Evolutionary conservation across 1,139 yeast genomes (phyloP).

Genomic region (Chernovozyma aurita): DNA sequence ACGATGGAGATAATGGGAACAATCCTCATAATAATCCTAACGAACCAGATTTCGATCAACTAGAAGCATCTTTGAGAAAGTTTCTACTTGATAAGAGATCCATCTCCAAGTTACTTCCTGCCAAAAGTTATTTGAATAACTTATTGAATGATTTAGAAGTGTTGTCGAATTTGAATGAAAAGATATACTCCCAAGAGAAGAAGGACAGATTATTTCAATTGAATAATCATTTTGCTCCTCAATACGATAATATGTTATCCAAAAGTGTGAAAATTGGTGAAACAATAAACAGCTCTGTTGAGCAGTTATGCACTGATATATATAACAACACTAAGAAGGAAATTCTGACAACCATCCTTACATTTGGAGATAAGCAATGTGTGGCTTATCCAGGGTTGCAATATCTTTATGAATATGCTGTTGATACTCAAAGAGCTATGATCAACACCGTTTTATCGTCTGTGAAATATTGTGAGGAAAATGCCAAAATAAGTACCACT

Average conservation of each 20-base stretch:
- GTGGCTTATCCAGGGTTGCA: conserved; percentile 59
- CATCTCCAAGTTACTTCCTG: conserved; percentile 85
- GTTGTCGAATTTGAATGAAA: conserved; percentile 59
- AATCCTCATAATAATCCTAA: conserved; percentile 13
- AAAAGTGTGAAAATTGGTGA: conserved; percentile 56
- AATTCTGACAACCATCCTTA: conserved; percentile 49
- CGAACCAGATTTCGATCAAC: conserved; percentile 70
- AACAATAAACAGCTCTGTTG: conserved; percentile 59
- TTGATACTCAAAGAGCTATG: conserved; percentile 63
- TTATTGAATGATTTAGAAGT: conserved; percentile 60
- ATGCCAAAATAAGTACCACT: conserved; percentile 60
- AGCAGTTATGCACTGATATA: conserved; percentile 51
- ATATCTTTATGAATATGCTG: conserved; percentile 67
- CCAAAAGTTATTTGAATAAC: conserved; percentile 75
- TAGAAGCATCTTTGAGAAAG: conserved; percentile 80
- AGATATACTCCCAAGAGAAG: conserved; percentile 48
- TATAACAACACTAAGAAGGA: conserved; percentile 58
- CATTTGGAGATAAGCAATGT: conserved; percentile 55
- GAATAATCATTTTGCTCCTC: conserved; percentile 52
- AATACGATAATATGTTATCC: conserved; percentile 49
- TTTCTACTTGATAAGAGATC: conserved; percentile 89
- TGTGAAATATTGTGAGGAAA: conserved; percentile 62
- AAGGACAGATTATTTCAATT: conserved; percentile 44
- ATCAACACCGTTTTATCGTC: conserved; percentile 58
- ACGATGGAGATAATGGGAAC: conserved; percentile 28